Evolutionary conservation across 140 eudicot genomes (phyloP), one percentile per base, ranked within the genome.

Genomic region (Senecio squalidus): DNA sequence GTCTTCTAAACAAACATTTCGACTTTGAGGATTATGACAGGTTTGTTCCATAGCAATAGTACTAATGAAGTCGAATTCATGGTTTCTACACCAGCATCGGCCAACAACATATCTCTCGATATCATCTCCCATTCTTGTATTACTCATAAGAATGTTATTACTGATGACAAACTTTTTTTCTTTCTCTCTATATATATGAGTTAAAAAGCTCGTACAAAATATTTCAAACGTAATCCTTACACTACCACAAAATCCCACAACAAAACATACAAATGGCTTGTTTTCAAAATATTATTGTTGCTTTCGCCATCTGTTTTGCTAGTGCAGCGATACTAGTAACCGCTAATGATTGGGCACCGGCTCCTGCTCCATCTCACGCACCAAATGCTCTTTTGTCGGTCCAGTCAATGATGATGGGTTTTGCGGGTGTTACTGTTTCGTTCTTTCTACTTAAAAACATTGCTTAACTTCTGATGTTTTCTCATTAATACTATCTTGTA

Each of bases 361-460:
- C 75, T n/a, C 75, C 75, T 31, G 46, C 62, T 46, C 68, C 63
- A 3, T 54, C 49, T 23, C 47, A 44, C 11, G 62, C 68, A 38
- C 60, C 80, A 23, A 23, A 26, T 25, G 20, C 46, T 20, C 44
- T 56, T 40, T 21, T 57, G 6, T 38, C 2, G 1, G 13, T 36
- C 26, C 67, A 73, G 11, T 73, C 80, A 2, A 9, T 14, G 62
- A 29, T 78, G 7, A 39, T 66, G 24, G 77, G 72, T 20, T 43
- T 78, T 13, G 55, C 48, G 3, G 71, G 65, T 40, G 66, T 55
- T 43, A 66, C 50, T 10, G 27, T 70, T 16, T 78, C 79, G 5
- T 70, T 69, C 60, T 64, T 78, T 53, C 14, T 70, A 55, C 55
- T 74, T 24, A 55, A 69, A 31, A 39, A 60, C 8, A 1, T 14